A percentile compares a stretch with the other conserved stretches of the same genome.
Conservation (phyloP, 305 asterid species). For the Solanum hybrid region DNA sequence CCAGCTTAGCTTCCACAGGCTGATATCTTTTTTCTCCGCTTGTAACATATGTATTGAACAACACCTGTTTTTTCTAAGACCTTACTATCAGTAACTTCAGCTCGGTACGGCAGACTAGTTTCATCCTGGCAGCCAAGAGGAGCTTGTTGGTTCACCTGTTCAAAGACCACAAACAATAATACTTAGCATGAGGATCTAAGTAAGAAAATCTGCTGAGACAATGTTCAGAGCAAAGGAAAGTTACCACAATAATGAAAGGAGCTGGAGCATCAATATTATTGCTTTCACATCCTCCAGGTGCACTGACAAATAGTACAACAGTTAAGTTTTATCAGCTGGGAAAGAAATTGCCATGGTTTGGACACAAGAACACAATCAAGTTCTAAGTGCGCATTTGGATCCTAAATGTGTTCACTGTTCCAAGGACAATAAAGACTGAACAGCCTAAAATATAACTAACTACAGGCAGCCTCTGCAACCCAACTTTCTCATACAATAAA, state of each 20-base stretch:
- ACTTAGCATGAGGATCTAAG: not conserved
- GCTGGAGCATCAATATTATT: not conserved
- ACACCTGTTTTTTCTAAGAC: not conserved
- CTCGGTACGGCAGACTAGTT: not conserved
- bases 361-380: not conserved
- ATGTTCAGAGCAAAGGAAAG: not conserved
- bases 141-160: not conserved
- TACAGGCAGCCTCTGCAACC: not conserved
- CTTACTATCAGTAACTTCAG: slow-evolving; percentile 9
- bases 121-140: not conserved
- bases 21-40: slow-evolving; percentile 33
- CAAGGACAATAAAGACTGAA: not conserved
- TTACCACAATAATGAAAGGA: slow-evolving; percentile 5
- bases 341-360: not conserved
- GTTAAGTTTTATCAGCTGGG: not conserved
- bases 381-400: not conserved
- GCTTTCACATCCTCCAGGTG: slow-evolving; percentile 1
- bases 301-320: not conserved
- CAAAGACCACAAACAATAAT: not conserved
- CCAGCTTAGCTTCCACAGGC: slow-evolving; percentile 21
- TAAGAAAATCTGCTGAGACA: not conserved
- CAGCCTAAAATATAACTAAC: not conserved
- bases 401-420: not conserved
- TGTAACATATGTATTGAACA: slow-evolving; percentile 37
- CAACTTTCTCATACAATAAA: not conserved